Conservation (phyloP, 2,329 filamentous ascomycete genomes). For the Metarhizium sp. region DNA sequence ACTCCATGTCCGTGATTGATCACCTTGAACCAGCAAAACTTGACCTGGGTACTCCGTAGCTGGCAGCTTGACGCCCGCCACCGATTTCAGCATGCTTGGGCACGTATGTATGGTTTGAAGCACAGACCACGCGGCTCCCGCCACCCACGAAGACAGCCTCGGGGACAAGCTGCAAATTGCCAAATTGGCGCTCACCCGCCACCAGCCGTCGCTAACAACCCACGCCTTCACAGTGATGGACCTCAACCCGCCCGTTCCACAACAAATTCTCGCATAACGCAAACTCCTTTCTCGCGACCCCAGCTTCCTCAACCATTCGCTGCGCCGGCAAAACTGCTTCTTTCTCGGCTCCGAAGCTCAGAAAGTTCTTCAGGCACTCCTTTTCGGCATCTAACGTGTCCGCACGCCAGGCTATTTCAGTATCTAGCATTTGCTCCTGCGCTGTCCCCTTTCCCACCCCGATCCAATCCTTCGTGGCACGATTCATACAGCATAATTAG, state of each 20-base stretch:
- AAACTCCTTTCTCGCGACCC: neutral
- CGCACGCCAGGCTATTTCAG: neutral
- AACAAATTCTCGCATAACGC: constrained; percentile 6
- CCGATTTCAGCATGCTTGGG: neutral
- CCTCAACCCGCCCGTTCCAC: constrained; percentile 7
- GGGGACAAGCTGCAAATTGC: neutral
- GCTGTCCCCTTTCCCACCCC: neutral
- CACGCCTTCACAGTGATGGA: neutral
- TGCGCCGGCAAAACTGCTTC: neutral
- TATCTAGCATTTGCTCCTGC: neutral
- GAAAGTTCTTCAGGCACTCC: neutral
- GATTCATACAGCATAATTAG: neutral
- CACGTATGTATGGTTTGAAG: neutral
- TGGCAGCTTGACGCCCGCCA: neutral
- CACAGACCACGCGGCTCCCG: neutral
- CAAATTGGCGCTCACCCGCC: neutral
- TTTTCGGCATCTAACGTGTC: neutral
- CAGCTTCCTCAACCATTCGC: neutral
- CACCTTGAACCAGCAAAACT: too few relatives aligned
- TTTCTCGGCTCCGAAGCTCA: neutral
- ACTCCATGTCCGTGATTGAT: too few relatives aligned
- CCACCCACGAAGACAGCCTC: neutral
- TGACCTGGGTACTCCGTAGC: too few relatives aligned
- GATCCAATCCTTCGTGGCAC: neutral
- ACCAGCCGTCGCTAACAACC: neutral